Percentiles rank a stretch among this genome's conserved stretches.
phyloP scores from a whole-genome alignment of 352 stramenopile genomes.

The Peronosclerospora sorghi region DNA sequence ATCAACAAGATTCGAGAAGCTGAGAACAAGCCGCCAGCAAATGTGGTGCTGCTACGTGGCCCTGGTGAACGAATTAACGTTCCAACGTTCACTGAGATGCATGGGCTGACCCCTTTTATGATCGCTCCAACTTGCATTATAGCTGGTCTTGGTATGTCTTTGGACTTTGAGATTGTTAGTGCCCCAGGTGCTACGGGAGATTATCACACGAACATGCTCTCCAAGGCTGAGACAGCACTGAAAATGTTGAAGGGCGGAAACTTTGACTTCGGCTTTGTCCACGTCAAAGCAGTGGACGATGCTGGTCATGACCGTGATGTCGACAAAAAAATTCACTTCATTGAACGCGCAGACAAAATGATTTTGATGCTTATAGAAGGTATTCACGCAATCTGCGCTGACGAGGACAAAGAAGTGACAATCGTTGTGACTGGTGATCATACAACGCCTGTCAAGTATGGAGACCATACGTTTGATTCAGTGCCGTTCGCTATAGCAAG shows the following conservation, averaged over 20 bases:
- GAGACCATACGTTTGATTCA: constrained; percentile 81
- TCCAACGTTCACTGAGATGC: constrained; percentile 66
- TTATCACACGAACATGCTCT: constrained; percentile 72
- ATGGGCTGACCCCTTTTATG: constrained; percentile 79
- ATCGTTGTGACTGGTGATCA: constrained; percentile 84
- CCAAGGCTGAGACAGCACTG: constrained; percentile 72
- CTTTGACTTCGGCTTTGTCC: constrained; percentile 77
- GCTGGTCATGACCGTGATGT: constrained; percentile 80
- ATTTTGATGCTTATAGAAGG: constrained; percentile 44
- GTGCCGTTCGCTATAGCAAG: constrained; percentile 73
- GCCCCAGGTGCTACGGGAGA: constrained; percentile 69
- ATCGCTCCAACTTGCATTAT: constrained; percentile 86
- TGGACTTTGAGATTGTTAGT: constrained; percentile 67
- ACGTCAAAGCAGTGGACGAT: constrained; percentile 83
- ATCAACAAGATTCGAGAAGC: constrained; percentile 59
- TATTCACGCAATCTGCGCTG: constrained; percentile 28
- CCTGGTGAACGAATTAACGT: constrained; percentile 81
- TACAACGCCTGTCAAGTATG: constrained; percentile 78
- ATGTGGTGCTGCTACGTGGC: constrained; percentile 77
- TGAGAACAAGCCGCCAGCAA: constrained; percentile 53
- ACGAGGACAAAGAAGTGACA: constrained; percentile 40
- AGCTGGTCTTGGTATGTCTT: constrained; percentile 73
- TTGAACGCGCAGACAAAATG: constrained; percentile 79
- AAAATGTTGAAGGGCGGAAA: constrained; percentile 21
- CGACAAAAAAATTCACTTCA: constrained; percentile 77